Evolutionary conservation across 2,329 filamentous ascomycete species (phyloP).

Genomic region (Blastomyces emzantsi): DNA sequence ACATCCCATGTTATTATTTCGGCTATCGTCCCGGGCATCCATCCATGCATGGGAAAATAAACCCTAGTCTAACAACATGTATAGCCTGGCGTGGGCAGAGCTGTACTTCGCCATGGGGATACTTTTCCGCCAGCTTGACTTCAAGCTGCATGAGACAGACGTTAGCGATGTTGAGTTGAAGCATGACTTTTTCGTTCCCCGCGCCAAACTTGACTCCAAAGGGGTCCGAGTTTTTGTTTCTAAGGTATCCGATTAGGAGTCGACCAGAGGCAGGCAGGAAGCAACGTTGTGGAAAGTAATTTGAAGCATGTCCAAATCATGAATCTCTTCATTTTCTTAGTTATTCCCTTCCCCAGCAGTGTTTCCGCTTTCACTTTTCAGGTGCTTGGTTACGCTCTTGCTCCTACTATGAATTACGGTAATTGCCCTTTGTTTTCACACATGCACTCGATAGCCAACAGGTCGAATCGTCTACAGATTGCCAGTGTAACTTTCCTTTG

Average conservation of each 20-base stretch:
- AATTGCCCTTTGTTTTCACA: too few relatives aligned
- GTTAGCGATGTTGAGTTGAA: conserved; percentile 16
- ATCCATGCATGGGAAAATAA: not conserved
- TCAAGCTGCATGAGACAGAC: conserved; percentile 18
- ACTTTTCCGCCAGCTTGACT: conserved; percentile 17
- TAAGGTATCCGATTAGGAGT: conserved; percentile 1
- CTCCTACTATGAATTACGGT: too few relatives aligned
- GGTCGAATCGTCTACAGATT: too few relatives aligned
- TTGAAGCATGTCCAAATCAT: too few relatives aligned
- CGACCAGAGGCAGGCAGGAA: not conserved
- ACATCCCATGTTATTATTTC: not conserved
- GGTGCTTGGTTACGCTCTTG: too few relatives aligned
- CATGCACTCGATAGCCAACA: too few relatives aligned
- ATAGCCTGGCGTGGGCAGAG: conserved; percentile 16
- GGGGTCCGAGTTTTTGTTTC: conserved; percentile 21
- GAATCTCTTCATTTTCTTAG: too few relatives aligned
- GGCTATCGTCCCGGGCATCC: too few relatives aligned
- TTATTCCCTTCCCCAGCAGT: too few relatives aligned
- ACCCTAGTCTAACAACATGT: not conserved
- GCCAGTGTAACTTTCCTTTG: too few relatives aligned
- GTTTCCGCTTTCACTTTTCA: too few relatives aligned
- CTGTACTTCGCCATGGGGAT: conserved; percentile 11
- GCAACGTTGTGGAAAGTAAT: too few relatives aligned
- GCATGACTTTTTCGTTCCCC: conserved; percentile 22
- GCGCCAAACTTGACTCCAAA: conserved; percentile 20